phyloP scores from a whole-genome alignment of 1,139 yeast species.

The Debaryomyces nepalensis region DNA sequence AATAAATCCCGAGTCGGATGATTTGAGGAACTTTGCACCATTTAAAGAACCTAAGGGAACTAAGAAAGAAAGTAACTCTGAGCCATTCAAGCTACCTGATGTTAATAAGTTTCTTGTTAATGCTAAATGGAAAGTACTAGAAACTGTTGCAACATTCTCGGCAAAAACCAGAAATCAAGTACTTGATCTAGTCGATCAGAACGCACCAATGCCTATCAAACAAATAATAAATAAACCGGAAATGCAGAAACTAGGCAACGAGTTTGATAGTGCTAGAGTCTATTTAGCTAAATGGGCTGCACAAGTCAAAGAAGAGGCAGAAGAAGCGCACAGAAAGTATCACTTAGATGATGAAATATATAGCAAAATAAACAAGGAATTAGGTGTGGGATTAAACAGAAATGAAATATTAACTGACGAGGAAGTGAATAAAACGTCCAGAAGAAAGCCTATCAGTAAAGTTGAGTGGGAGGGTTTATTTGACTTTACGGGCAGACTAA shows the following conservation, averaged over 20 bases:
- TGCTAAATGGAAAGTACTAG: constrained; percentile 86
- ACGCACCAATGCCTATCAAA: constrained; percentile 66
- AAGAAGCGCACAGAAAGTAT: constrained; percentile 63
- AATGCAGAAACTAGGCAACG: constrained; percentile 79
- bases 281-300: constrained; percentile 97
- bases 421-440: constrained; percentile 62
- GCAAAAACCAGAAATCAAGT: constrained; percentile 67
- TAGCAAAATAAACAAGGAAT: constrained; percentile 63
- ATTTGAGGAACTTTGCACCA: constrained; percentile 79
- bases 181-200: constrained; percentile 63
- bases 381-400: constrained; percentile 68
- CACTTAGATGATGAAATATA: constrained; percentile 66
- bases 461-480: constrained; percentile 89
- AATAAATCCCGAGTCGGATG: constrained; percentile 80
- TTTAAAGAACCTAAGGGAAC: constrained; percentile 33
- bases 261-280: constrained; percentile 88
- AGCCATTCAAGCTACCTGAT: constrained; percentile 39
- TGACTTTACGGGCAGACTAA: constrained; percentile 75
- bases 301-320: constrained; percentile 92
- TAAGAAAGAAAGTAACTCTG: constrained; percentile 25
- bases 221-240: constrained; percentile 76
- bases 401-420: constrained; percentile 56
- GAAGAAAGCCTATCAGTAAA: constrained; percentile 65
- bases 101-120: constrained; percentile 58
- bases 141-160: constrained; percentile 82